A percentile compares a stretch with the other conserved stretches of the same genome.
These are phyloP conservation scores for Acmispon strigosus DNA, from an alignment of 306 rosid genomes.

Conservation along the genomic window DNA sequence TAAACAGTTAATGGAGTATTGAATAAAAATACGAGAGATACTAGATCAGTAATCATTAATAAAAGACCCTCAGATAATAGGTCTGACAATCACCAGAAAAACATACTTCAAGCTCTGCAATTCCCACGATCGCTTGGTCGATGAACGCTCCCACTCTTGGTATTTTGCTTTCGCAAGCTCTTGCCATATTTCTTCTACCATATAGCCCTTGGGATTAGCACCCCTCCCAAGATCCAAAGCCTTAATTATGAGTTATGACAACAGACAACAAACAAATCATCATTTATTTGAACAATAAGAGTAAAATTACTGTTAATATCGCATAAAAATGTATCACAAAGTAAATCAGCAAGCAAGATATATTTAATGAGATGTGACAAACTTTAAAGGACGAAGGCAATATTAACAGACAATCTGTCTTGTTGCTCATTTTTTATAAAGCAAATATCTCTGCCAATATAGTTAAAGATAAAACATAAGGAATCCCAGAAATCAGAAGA, in stretches of 20 bases:
- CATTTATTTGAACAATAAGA: background rate
- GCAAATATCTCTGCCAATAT: too few relatives aligned
- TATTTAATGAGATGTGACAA: background rate
- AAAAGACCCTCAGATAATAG: constrained; percentile 23
- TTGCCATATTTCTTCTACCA: constrained; percentile 93
- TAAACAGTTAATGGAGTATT: background rate
- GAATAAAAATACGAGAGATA: constrained; percentile 4
- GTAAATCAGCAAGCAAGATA: background rate
- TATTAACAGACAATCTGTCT: too few relatives aligned
- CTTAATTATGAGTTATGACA: constrained; percentile 24
- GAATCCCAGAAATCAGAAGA: too few relatives aligned
- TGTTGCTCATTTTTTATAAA: too few relatives aligned
- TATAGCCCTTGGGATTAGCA: constrained; percentile 65
- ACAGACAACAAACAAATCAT: background rate
- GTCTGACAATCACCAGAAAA: constrained; percentile 37
- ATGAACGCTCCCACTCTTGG: constrained; percentile 72
- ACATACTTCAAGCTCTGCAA: constrained; percentile 61
- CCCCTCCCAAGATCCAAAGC: constrained; percentile 97
- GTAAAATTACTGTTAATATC: background rate
- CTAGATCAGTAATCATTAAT: background rate
- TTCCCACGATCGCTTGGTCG: constrained; percentile 66
- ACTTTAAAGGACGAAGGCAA: too few relatives aligned
- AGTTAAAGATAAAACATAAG: too few relatives aligned
- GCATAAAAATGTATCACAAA: background rate
- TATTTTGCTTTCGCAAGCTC: constrained; percentile 86